A percentile compares a stretch with the other conserved stretches of the same genome.
Conservation (phyloP, 371 early-diverging fungal species). For the Mortierella sp. region DNA sequence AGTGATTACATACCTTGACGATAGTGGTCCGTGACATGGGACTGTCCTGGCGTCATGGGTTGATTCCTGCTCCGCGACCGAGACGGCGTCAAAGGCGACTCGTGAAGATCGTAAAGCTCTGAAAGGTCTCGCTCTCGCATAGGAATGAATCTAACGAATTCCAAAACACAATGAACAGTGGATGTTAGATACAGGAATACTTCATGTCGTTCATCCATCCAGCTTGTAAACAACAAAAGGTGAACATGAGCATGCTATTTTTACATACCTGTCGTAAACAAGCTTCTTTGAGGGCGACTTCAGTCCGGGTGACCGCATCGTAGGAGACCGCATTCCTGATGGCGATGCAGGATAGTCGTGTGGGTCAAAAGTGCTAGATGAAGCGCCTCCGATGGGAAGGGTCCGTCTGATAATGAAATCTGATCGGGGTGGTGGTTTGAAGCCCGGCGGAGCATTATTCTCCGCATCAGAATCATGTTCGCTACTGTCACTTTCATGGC, state of each 20-base stretch:
- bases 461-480: slow-evolving; percentile 7
- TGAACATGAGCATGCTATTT: background rate
- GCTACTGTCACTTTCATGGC: slow-evolving; percentile 6
- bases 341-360: background rate
- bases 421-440: slow-evolving; percentile 1
- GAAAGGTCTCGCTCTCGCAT: slow-evolving; percentile 41
- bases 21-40: slow-evolving; percentile 24
- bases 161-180: background rate
- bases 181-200: background rate
- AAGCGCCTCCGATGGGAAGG: background rate
- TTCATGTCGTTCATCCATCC: background rate
- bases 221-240: background rate
- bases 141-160: slow-evolving; percentile 36
- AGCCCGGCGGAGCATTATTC: slow-evolving; percentile 1
- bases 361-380: slow-evolving; percentile 2
- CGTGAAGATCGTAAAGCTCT: slow-evolving; percentile 34
- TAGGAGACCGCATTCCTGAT: slow-evolving; percentile 6
- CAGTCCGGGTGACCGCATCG: slow-evolving; percentile 31
- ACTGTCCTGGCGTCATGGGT: slow-evolving; percentile 23
- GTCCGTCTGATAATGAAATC: background rate
- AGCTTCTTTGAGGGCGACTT: slow-evolving; percentile 44
- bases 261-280: slow-evolving; percentile 39
- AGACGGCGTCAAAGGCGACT: slow-evolving; percentile 28
- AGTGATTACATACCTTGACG: slow-evolving; percentile 19
- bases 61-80: slow-evolving; percentile 16